Evolutionary conservation across 768 basidiomycete genomes (phyloP).

Genomic region (Lentinula sp.): DNA sequence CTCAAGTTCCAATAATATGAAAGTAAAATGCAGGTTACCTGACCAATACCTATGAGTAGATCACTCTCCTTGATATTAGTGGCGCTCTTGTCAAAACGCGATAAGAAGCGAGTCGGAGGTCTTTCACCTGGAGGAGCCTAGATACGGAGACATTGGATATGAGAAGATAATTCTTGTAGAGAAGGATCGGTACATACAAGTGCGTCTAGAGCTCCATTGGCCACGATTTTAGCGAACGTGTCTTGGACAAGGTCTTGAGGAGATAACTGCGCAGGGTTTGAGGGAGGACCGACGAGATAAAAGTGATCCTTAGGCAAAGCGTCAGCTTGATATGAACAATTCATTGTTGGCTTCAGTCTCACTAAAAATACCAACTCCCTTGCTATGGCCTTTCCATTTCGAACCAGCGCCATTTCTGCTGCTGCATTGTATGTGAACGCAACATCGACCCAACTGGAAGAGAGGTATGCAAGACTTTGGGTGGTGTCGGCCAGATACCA

Average conservation of each 20-base stretch:
- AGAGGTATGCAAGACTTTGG: conserved; percentile 36
- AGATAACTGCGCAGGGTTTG: conserved; percentile 37
- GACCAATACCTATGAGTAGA: conserved; percentile 43
- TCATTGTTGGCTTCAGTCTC: conserved; percentile 7
- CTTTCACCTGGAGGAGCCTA: conserved; percentile 22
- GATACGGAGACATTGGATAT: not conserved
- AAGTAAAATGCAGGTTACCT: conserved; percentile 20
- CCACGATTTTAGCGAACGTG: conserved; percentile 44
- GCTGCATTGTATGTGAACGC: conserved; percentile 49
- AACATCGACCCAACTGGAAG: conserved; percentile 36
- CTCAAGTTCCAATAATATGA: not conserved
- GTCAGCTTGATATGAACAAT: not conserved
- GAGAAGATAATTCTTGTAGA: not conserved
- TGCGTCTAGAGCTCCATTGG: conserved; percentile 34
- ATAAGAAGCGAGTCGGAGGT: conserved; percentile 41
- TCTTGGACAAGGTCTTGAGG: conserved; percentile 25
- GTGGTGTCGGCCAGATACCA: conserved; percentile 58
- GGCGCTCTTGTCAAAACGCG: conserved; percentile 52
- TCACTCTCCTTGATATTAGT: conserved; percentile 53
- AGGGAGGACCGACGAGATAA: conserved; percentile 38
- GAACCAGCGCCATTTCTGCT: conserved; percentile 34
- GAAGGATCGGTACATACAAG: conserved; percentile 20
- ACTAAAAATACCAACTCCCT: conserved; percentile 41
- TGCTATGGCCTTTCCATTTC: conserved; percentile 22
- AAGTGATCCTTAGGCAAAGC: conserved; percentile 37